Evolutionary conservation across 306 rosid genomes (phyloP).

Genomic region (Ammopiptanthus mongolicus): DNA sequence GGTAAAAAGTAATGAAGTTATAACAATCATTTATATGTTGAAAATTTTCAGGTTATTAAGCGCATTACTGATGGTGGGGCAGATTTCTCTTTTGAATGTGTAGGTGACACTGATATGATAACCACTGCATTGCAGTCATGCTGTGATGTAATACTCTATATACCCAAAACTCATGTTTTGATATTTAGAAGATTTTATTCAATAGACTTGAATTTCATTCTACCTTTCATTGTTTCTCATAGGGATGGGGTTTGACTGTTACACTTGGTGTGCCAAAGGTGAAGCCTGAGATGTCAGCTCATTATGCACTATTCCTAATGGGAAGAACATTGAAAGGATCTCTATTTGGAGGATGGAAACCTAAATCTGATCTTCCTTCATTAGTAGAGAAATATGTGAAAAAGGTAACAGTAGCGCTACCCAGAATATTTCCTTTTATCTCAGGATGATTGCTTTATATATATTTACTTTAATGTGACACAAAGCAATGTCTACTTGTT

Average conservation of each 20-base stretch:
- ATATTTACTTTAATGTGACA: not conserved
- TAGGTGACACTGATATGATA: conserved; percentile 86
- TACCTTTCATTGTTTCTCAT: conserved; percentile 1
- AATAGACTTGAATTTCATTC: not conserved
- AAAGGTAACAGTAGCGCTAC: conserved; percentile 47
- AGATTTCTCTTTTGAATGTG: conserved; percentile 88
- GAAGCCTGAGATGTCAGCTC: conserved; percentile 81
- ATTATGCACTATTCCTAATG: conserved; percentile 57
- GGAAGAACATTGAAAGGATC: conserved; percentile 93
- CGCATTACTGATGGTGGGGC: conserved; percentile 86
- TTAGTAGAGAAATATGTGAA: conserved; percentile 74
- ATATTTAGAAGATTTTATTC: not conserved
- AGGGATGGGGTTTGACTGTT: conserved; percentile 96
- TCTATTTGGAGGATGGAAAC: conserved; percentile 95
- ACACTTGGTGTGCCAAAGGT: conserved; percentile 91
- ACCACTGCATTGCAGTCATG: conserved; percentile 90
- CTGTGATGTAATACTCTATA: conserved; percentile 61
- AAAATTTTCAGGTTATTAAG: conserved; percentile 62
- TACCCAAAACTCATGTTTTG: not conserved
- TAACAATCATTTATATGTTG: conserved; percentile 3
- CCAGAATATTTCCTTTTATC: not conserved
- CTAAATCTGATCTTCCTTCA: conserved; percentile 88
- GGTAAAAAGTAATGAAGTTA: not conserved
- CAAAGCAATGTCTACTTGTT: not conserved
- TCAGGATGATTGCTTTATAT: not conserved